phyloP scores from a whole-genome alignment of 495 filamentous ascomycete species.

The Rhypophila decipiens region DNA sequence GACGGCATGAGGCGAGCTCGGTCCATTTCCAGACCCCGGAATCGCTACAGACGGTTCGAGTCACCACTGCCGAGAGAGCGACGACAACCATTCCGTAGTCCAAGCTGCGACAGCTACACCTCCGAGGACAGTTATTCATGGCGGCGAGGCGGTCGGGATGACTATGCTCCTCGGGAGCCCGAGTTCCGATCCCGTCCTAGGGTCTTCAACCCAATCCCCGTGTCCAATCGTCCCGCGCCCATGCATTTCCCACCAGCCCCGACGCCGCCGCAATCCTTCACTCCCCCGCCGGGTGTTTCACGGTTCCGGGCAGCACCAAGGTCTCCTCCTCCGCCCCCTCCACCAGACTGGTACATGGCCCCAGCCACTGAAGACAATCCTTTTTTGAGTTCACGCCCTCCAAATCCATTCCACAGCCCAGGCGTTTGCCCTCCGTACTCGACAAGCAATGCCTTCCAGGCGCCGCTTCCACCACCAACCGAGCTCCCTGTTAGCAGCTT shows the following conservation, averaged over 20 bases:
- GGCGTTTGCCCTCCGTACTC: neutral
- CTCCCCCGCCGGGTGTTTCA: conserved; percentile 1
- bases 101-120: neutral
- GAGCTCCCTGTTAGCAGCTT: too few relatives aligned
- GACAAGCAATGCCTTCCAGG: too few relatives aligned
- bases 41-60: too few relatives aligned
- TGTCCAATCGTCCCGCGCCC: conserved; percentile 1
- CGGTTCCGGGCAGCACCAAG: neutral
- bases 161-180: neutral
- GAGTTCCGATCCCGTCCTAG: neutral
- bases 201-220: neutral
- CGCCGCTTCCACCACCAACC: too few relatives aligned
- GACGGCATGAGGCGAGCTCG: neutral
- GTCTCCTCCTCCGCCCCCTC: neutral
- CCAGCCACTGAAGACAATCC: neutral
- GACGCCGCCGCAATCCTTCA: neutral
- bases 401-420: neutral
- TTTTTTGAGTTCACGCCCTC: neutral
- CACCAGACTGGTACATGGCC: neutral
- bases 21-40: too few relatives aligned
- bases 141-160: neutral
- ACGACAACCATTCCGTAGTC: too few relatives aligned
- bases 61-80: too few relatives aligned
- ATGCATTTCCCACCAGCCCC: neutral
- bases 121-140: neutral